These are phyloP conservation scores for Lichtheimia ramosa DNA, from an alignment of 371 early-diverging fungal genomes.

Conservation along the genomic window DNA sequence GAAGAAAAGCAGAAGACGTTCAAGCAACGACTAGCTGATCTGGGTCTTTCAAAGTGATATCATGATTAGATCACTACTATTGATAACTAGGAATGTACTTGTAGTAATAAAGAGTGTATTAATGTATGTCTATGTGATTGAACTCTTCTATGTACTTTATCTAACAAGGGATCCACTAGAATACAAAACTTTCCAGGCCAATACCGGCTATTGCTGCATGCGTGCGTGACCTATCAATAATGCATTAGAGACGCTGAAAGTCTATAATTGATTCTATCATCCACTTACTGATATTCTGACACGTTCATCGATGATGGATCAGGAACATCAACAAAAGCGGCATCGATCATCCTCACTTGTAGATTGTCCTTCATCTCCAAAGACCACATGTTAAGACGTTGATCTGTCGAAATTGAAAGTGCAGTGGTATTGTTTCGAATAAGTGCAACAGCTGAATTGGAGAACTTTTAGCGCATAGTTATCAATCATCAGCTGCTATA, in stretches of 20 bases:
- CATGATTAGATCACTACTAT: background rate
- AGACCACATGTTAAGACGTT: conserved; percentile 57
- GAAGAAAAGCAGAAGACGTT: conserved; percentile 2
- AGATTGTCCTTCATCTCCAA: conserved; percentile 19
- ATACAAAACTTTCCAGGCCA: conserved; percentile 37
- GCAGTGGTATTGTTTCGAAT: conserved; percentile 23
- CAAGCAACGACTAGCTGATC: background rate
- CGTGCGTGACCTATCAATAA: conserved; percentile 18
- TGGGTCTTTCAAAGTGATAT: background rate
- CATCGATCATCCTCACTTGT: conserved; percentile 27
- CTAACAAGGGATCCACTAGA: background rate
- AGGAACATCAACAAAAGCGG: conserved; percentile 57
- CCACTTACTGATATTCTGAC: conserved; percentile 27
- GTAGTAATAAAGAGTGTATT: background rate
- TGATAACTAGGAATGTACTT: background rate
- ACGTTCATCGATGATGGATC: conserved; percentile 63
- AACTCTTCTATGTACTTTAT: background rate
- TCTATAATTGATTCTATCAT: background rate
- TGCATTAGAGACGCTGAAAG: background rate
- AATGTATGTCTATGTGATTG: background rate
- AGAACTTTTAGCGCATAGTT: background rate
- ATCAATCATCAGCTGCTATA: background rate
- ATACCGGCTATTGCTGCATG: conserved; percentile 53
- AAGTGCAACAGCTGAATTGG: conserved; percentile 38
- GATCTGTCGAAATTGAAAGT: conserved; percentile 57